Conservation (phyloP, 352 stramenopile species). For the Blastocystis sp. region DNA sequence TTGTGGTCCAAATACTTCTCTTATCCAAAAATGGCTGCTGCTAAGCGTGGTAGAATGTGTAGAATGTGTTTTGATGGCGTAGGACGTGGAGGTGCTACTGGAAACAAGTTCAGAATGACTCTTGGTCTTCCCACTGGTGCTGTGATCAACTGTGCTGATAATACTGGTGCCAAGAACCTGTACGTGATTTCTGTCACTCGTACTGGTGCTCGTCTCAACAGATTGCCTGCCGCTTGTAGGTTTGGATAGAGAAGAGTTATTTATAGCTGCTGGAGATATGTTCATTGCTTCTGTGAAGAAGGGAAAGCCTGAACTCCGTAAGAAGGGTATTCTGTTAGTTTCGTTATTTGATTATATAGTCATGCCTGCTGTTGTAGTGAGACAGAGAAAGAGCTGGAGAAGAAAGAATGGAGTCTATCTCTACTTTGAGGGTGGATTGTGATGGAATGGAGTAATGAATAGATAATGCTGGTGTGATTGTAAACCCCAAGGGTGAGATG, state of each 20-base stretch:
- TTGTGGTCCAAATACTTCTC: constrained; percentile 1
- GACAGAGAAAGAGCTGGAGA: constrained; percentile 97
- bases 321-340: constrained; percentile 77
- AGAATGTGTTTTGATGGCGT: neutral
- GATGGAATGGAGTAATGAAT: constrained; percentile 95
- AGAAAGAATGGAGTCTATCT: constrained; percentile 98
- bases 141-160: constrained; percentile 99
- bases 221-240: constrained; percentile 86
- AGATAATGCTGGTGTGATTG: too few relatives aligned
- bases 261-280: constrained; percentile 71
- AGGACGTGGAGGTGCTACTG: constrained; percentile 86
- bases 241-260: neutral
- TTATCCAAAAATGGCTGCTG: constrained; percentile 56
- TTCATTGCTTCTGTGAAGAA: constrained; percentile 99
- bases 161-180: too few relatives aligned
- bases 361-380: constrained; percentile 95
- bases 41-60: constrained; percentile 53
- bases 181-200: constrained; percentile 99
- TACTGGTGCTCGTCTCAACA: constrained; percentile 95
- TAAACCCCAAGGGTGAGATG: too few relatives aligned
- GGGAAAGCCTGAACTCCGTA: constrained; percentile 99
- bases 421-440: constrained; percentile 87
- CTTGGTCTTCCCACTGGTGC: constrained; percentile 93
- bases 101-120: constrained; percentile 98
- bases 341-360: constrained; percentile 69